These are phyloP conservation scores for Lachancea mirantina DNA, from an alignment of 805 yeast species.

Conservation along the genomic window DNA sequence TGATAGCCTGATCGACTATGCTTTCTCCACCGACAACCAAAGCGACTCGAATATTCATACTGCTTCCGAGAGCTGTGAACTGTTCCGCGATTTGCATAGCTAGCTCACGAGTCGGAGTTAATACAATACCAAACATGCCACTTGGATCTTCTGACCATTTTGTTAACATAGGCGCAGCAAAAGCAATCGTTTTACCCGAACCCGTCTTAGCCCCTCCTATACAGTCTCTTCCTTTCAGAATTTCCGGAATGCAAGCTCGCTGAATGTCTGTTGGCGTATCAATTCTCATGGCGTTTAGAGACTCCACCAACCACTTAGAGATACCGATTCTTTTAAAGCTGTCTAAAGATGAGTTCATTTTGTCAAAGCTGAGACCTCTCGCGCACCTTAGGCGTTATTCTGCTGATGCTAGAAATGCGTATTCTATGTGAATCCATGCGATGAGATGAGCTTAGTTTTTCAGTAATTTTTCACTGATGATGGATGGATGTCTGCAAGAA, in stretches of 20 bases:
- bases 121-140: slow-evolving; percentile 81
- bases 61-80: slow-evolving; percentile 84
- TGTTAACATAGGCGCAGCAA: slow-evolving; percentile 94
- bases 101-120: slow-evolving; percentile 90
- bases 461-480: too few relatives aligned
- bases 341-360: too few relatives aligned
- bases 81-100: slow-evolving; percentile 98
- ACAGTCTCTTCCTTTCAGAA: slow-evolving; percentile 72
- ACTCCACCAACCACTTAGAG: slow-evolving; percentile 79
- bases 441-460: slow-evolving; percentile 13
- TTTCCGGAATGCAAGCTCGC: slow-evolving; percentile 78
- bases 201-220: slow-evolving; percentile 99
- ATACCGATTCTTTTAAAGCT: slow-evolving; percentile 61
- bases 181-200: slow-evolving; percentile 95
- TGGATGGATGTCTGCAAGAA: too few relatives aligned
- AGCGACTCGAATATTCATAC: slow-evolving; percentile 74
- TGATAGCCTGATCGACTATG: slow-evolving; percentile 80
- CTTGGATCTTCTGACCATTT: slow-evolving; percentile 93
- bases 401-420: neutral
- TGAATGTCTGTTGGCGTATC: slow-evolving; percentile 82
- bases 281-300: slow-evolving; percentile 76
- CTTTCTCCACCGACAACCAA: slow-evolving; percentile 94
- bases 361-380: too few relatives aligned
- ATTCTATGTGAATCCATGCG: slow-evolving; percentile 4
- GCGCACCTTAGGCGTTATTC: slow-evolving; percentile 1